A percentile compares a stretch with the other conserved stretches of the same genome.
Conservation (phyloP, 2,329 filamentous ascomycete genomes). For the Colletotrichum graminicola region DNA sequence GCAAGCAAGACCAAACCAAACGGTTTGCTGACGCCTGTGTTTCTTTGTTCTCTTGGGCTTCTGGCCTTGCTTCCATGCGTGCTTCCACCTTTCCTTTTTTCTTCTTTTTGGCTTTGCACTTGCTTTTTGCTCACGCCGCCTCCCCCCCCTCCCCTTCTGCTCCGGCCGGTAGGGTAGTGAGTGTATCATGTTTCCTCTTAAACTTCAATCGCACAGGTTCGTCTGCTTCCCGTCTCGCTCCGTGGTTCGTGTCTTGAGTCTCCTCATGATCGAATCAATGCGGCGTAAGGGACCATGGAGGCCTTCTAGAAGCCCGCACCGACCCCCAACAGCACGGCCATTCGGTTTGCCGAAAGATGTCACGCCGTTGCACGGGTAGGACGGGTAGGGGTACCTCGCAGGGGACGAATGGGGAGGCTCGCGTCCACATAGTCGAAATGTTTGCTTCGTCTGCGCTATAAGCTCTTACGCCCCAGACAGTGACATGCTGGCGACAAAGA, state of each 20-base stretch:
- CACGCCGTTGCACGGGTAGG: neutral
- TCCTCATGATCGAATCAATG: conserved; percentile 5
- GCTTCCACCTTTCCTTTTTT: conserved; percentile 13
- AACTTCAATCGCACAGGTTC: conserved; percentile 30
- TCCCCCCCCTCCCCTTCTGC: neutral
- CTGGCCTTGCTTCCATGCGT: conserved; percentile 25
- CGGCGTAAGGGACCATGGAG: neutral
- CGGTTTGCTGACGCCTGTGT: conserved; percentile 14
- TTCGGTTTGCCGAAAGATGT: conserved; percentile 2
- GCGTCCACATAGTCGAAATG: neutral
- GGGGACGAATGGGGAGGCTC: neutral
- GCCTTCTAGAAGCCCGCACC: conserved; percentile 13
- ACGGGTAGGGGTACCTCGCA: neutral
- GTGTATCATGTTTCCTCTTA: conserved; percentile 9
- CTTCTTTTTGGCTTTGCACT: conserved; percentile 5
- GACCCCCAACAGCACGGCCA: neutral
- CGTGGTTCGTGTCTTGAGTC: conserved; percentile 10
- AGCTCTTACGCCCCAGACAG: neutral
- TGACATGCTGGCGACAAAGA: too few species aligned
- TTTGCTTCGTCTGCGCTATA: neutral
- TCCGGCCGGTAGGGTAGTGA: conserved; percentile 2
- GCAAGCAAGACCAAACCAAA: conserved; percentile 17
- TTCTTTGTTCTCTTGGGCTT: conserved; percentile 39
- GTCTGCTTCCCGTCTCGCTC: conserved; percentile 30
- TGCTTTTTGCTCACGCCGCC: neutral